phyloP scores from a whole-genome alignment of 2,329 filamentous ascomycete genomes.

The Aspergillus tubingensis region DNA sequence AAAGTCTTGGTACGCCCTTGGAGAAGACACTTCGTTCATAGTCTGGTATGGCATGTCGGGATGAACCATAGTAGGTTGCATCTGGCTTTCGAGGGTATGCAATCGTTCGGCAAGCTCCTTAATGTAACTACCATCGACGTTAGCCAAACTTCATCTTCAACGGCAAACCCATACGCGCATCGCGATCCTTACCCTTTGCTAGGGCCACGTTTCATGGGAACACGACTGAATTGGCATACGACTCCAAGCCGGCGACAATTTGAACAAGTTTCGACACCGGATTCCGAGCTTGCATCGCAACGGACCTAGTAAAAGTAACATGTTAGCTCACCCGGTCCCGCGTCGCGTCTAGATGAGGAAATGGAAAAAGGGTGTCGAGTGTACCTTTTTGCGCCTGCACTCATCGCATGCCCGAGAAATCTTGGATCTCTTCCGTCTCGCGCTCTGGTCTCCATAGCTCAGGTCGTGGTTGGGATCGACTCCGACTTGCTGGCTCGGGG shows the following conservation, averaged over 20 bases:
- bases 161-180: neutral
- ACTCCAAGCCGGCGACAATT: constrained; percentile 77
- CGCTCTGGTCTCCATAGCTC: constrained; percentile 61
- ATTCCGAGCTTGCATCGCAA: constrained; percentile 78
- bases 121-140: constrained; percentile 66
- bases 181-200: constrained; percentile 71
- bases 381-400: constrained; percentile 77
- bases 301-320: constrained; percentile 59
- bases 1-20: constrained; percentile 54
- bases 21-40: constrained; percentile 45
- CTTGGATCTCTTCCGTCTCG: constrained; percentile 77
- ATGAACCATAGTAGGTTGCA: constrained; percentile 50
- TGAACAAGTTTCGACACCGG: constrained; percentile 72
- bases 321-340: constrained; percentile 23
- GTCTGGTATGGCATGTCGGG: constrained; percentile 46
- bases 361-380: constrained; percentile 16
- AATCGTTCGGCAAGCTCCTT: constrained; percentile 87
- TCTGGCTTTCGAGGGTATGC: constrained; percentile 77
- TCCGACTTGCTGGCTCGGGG: constrained; percentile 47
- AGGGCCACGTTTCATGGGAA: constrained; percentile 84
- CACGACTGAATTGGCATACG: constrained; percentile 80
- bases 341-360: constrained; percentile 17
- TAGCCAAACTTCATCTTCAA: constrained; percentile 18
- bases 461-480: constrained; percentile 50
- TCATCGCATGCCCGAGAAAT: constrained; percentile 88